Evolutionary conservation across 768 basidiomycete species (phyloP).

Genomic region (Phlebiopsis flavidoalba): DNA sequence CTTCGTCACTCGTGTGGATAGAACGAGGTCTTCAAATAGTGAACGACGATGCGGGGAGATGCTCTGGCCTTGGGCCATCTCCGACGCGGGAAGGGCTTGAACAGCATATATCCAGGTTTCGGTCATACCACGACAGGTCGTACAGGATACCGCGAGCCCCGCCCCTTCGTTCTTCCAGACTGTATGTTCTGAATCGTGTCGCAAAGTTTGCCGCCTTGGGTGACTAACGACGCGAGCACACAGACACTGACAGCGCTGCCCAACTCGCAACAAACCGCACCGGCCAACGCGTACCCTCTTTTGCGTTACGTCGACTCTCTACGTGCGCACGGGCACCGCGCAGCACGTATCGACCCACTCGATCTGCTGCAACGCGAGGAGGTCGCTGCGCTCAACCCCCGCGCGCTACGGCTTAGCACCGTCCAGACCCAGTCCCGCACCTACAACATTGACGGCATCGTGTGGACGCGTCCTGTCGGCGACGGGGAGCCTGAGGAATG

Average conservation of each 20-base stretch:
- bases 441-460: slow-evolving; percentile 76
- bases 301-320: slow-evolving; percentile 88
- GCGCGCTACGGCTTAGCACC: slow-evolving; percentile 62
- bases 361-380: slow-evolving; percentile 83
- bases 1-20: not conserved
- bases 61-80: not conserved
- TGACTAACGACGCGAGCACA: not conserved
- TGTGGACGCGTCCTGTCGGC: slow-evolving; percentile 60
- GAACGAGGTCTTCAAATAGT: not conserved
- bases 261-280: slow-evolving; percentile 68
- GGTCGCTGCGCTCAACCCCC: slow-evolving; percentile 69
- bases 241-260: slow-evolving; percentile 61
- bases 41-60: not conserved
- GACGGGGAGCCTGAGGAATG: slow-evolving; percentile 45
- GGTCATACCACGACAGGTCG: slow-evolving; percentile 68
- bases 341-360: slow-evolving; percentile 82
- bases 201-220: not conserved
- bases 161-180: slow-evolving; percentile 61
- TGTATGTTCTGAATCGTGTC: slow-evolving; percentile 40
- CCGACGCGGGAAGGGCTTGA: not conserved
- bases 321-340: slow-evolving; percentile 80
- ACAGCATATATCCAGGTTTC: not conserved
- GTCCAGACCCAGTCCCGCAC: slow-evolving; percentile 43
- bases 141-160: slow-evolving; percentile 70
- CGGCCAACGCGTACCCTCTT: slow-evolving; percentile 68